A percentile compares a stretch with the other conserved stretches of the same genome.
Evolutionary conservation across 1,139 yeast species (phyloP).

Genomic region (Schwanniomyces etchellsii): DNA sequence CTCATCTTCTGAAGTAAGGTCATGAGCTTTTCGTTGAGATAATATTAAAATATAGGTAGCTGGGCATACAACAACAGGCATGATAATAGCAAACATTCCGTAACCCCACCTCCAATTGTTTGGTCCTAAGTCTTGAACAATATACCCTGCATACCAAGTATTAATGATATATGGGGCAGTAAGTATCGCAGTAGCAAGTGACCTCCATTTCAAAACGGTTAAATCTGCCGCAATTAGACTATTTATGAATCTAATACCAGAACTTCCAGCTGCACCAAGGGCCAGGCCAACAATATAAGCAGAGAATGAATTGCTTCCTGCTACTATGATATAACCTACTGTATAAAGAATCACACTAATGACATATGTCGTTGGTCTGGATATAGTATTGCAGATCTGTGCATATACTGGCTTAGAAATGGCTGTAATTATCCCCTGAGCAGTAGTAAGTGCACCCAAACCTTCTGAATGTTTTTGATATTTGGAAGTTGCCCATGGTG

Average conservation of each 20-base stretch:
- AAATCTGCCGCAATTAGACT: slow-evolving; percentile 28
- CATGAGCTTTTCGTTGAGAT: slow-evolving; percentile 20
- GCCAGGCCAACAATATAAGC: slow-evolving; percentile 6
- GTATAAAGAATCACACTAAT: slow-evolving; percentile 17
- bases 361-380: slow-evolving; percentile 21
- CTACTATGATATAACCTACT: slow-evolving; percentile 21
- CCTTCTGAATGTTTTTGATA: slow-evolving; percentile 25
- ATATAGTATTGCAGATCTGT: slow-evolving; percentile 22
- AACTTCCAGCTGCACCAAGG: slow-evolving; percentile 13
- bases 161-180: slow-evolving; percentile 24
- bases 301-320: slow-evolving; percentile 16
- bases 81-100: slow-evolving; percentile 30
- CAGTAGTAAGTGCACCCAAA: slow-evolving; percentile 22
- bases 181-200: slow-evolving; percentile 17
- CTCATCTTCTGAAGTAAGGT: slow-evolving; percentile 5
- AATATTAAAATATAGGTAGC: slow-evolving; percentile 20
- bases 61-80: slow-evolving; percentile 24
- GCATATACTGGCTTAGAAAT: slow-evolving; percentile 22
- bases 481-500: slow-evolving; percentile 24
- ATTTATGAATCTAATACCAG: slow-evolving; percentile 6
- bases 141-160: slow-evolving; percentile 27
- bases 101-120: slow-evolving; percentile 34
- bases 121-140: too few relatives aligned
- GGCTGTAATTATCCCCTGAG: slow-evolving; percentile 22
- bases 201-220: slow-evolving; percentile 28